phyloP scores from a whole-genome alignment of 2,329 filamentous ascomycete genomes.

The Parastagonospora avenae region DNA sequence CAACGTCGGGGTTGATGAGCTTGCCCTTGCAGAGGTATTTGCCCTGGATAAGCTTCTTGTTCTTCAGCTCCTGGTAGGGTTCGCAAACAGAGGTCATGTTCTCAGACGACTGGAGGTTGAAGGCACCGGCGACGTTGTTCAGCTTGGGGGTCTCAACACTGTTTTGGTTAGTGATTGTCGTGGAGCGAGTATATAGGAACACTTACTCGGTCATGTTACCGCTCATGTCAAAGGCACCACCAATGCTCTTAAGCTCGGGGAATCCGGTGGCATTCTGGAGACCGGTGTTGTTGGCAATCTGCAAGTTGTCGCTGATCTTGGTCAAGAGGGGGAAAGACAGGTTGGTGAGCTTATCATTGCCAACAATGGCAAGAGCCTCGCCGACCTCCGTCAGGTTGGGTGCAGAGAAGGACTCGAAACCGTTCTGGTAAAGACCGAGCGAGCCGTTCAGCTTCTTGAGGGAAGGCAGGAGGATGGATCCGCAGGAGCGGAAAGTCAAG shows the following conservation, averaged over 20 bases:
- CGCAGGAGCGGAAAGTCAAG: slow-evolving; percentile 82
- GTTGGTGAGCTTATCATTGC: slow-evolving; percentile 68
- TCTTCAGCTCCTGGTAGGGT: slow-evolving; percentile 49
- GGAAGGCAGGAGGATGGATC: slow-evolving; percentile 72
- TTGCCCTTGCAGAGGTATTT: slow-evolving; percentile 49
- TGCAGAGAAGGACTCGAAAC: slow-evolving; percentile 64
- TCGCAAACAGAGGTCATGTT: slow-evolving; percentile 49
- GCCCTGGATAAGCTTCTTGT: slow-evolving; percentile 51
- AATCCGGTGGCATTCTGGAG: slow-evolving; percentile 71
- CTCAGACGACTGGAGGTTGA: slow-evolving; percentile 55
- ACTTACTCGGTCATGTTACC: slow-evolving; percentile 85
- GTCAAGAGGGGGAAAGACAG: slow-evolving; percentile 73
- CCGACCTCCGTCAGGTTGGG: slow-evolving; percentile 74
- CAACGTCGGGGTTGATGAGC: slow-evolving; percentile 43
- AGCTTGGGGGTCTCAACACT: slow-evolving; percentile 72
- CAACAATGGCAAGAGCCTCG: slow-evolving; percentile 62
- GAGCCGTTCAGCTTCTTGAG: slow-evolving; percentile 76
- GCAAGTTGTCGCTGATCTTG: slow-evolving; percentile 76
- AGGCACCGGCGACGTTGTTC: slow-evolving; percentile 53
- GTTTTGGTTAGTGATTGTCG: slow-evolving; percentile 35
- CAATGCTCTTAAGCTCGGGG: slow-evolving; percentile 69
- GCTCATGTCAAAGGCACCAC: slow-evolving; percentile 80
- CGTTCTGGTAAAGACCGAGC: slow-evolving; percentile 83
- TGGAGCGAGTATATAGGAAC: background rate
- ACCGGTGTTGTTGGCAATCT: slow-evolving; percentile 87